phyloP scores from a whole-genome alignment of 495 filamentous ascomycete species.

The Aspergillus conjunctus region DNA sequence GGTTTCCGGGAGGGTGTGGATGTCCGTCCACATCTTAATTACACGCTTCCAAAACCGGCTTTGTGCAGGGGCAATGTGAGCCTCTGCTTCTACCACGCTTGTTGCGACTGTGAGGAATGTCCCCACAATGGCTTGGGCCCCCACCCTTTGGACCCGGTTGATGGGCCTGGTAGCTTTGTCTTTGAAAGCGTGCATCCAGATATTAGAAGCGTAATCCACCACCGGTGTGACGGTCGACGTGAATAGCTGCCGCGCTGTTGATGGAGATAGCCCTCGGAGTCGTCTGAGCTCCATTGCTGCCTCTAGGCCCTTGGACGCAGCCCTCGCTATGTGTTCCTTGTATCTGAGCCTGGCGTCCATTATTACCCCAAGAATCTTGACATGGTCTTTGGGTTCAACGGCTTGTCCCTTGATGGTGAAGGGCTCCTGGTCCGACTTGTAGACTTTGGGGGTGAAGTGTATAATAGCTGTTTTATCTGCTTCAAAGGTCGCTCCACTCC shows the following conservation, averaged over 20 bases:
- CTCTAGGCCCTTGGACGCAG: neutral
- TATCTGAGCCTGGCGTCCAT: slow-evolving; percentile 24
- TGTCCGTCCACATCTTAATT: slow-evolving; percentile 31
- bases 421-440: slow-evolving; percentile 25
- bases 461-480: slow-evolving; percentile 33
- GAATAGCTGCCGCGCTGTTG: neutral
- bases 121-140: slow-evolving; percentile 37
- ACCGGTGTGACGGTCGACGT: neutral
- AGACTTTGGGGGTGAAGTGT: slow-evolving; percentile 29
- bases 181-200: neutral
- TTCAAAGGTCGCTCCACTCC: slow-evolving; percentile 32
- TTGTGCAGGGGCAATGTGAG: slow-evolving; percentile 27
- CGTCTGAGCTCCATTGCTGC: neutral
- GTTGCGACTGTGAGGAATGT: slow-evolving; percentile 30
- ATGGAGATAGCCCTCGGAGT: neutral
- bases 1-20: slow-evolving; percentile 27
- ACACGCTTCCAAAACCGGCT: slow-evolving; percentile 28
- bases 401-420: slow-evolving; percentile 33
- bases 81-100: slow-evolving; percentile 29
- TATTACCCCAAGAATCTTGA: slow-evolving; percentile 27
- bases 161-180: neutral
- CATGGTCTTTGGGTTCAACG: slow-evolving; percentile 24
- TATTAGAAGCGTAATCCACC: neutral
- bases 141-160: slow-evolving; percentile 30
- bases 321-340: neutral